Percentiles rank a stretch among this genome's conserved stretches.
Evolutionary conservation across 1,284 basidiomycete genomes (phyloP).

Genomic region (Veloboletus limbatus): DNA sequence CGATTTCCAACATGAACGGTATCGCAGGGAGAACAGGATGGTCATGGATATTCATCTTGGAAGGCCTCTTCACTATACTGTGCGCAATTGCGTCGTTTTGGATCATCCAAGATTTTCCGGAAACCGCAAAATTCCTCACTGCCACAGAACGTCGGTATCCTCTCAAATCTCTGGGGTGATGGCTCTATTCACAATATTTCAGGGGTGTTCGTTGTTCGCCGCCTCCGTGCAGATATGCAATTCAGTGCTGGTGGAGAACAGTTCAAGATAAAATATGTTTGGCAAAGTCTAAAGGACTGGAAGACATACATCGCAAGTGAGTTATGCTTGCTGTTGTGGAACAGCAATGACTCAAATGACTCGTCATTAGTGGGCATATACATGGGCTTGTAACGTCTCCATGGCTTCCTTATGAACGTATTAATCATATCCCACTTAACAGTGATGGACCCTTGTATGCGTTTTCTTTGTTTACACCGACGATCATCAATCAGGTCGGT

Average conservation of each 20-base stretch:
- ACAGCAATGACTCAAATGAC: neutral
- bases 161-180: too few relatives aligned
- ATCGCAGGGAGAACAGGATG: slow-evolving; percentile 55
- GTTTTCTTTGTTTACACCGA: slow-evolving; percentile 55
- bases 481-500: slow-evolving; percentile 47
- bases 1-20: slow-evolving; percentile 67
- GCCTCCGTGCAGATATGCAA: slow-evolving; percentile 47
- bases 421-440: slow-evolving; percentile 1
- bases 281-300: slow-evolving; percentile 48
- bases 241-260: slow-evolving; percentile 49
- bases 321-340: slow-evolving; percentile 11
- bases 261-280: slow-evolving; percentile 44
- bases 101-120: slow-evolving; percentile 59
- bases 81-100: slow-evolving; percentile 51
- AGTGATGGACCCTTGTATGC: slow-evolving; percentile 53
- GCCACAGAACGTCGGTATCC: slow-evolving; percentile 42
- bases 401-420: neutral
- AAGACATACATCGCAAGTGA: slow-evolving; percentile 51
- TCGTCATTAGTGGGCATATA: slow-evolving; percentile 42
- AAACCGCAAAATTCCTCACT: slow-evolving; percentile 54
- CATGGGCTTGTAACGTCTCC: slow-evolving; percentile 41
- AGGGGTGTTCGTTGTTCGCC: slow-evolving; percentile 47
- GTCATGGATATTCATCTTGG: slow-evolving; percentile 71
- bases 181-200: neutral
- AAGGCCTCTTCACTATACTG: slow-evolving; percentile 67